These are phyloP conservation scores for Epichloe festucae DNA, from an alignment of 2,329 filamentous ascomycete species.

Conservation along the genomic window DNA sequence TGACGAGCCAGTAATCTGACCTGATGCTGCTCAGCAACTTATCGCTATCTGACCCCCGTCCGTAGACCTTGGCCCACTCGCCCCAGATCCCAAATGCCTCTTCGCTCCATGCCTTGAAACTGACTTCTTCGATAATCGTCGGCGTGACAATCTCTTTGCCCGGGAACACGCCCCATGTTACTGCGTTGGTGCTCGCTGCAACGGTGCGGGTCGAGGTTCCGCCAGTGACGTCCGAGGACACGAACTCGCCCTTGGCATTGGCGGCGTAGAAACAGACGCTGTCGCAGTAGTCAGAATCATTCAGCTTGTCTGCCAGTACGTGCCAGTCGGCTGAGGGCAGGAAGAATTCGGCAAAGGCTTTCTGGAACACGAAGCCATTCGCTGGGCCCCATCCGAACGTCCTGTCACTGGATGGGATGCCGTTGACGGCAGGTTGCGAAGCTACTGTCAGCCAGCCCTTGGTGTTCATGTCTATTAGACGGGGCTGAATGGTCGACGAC, in stretches of 20 bases:
- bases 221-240: constrained; percentile 47
- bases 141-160: constrained; percentile 94
- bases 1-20: constrained; percentile 75
- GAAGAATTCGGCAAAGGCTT: constrained; percentile 97
- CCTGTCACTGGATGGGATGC: constrained; percentile 59
- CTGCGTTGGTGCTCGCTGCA: constrained; percentile 64
- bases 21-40: constrained; percentile 55
- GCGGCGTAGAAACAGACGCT: constrained; percentile 79
- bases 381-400: constrained; percentile 89
- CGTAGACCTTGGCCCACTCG: constrained; percentile 86
- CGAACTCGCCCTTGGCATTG: constrained; percentile 66
- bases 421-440: constrained; percentile 88
- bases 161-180: constrained; percentile 93
- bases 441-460: constrained; percentile 94
- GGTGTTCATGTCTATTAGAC: constrained; percentile 63
- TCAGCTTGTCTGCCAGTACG: constrained; percentile 49
- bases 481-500: constrained; percentile 64
- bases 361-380: constrained; percentile 94
- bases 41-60: constrained; percentile 54
- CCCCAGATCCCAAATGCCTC: constrained; percentile 93
- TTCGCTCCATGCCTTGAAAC: constrained; percentile 86
- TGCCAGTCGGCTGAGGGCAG: constrained; percentile 62
- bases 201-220: constrained; percentile 19
- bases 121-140: constrained; percentile 92
- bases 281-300: constrained; percentile 43